Conservation (phyloP, 495 filamentous ascomycete species). For the Daldinia vernicosa region DNA sequence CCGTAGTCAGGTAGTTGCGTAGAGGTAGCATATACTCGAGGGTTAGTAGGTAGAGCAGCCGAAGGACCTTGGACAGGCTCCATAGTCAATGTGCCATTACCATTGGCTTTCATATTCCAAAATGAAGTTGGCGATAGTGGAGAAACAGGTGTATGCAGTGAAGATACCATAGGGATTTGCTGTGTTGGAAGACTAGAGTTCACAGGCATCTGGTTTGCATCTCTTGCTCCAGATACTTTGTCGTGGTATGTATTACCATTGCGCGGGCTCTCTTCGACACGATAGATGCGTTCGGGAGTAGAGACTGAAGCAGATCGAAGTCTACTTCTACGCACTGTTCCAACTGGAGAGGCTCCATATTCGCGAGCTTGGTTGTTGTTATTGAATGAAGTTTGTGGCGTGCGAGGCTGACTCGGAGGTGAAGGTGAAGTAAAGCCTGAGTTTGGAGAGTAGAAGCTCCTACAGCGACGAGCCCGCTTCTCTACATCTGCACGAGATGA, state of each 20-base stretch:
- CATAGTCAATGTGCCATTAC: neutral
- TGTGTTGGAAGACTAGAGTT: neutral
- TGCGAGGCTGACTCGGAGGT: neutral
- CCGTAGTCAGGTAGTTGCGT: neutral
- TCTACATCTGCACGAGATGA: constrained; percentile 37
- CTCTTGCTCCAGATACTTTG: neutral
- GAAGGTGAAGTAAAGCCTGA: neutral
- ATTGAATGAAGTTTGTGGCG: neutral
- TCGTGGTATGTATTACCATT: neutral
- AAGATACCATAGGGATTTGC: neutral
- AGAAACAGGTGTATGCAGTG: neutral
- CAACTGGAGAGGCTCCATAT: neutral
- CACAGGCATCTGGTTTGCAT: neutral
- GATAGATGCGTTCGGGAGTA: neutral
- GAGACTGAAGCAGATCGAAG: constrained; percentile 4
- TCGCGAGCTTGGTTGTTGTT: neutral
- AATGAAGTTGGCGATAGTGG: neutral
- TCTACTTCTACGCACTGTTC: neutral
- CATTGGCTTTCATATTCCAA: neutral
- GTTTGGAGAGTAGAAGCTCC: neutral
- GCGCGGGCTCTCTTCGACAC: neutral
- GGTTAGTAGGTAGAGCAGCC: neutral
- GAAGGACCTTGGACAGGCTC: neutral
- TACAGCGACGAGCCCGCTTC: constrained; percentile 13
- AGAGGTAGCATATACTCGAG: neutral